phyloP scores from a whole-genome alignment of 768 basidiomycete species.

The Grammothele lineata region DNA sequence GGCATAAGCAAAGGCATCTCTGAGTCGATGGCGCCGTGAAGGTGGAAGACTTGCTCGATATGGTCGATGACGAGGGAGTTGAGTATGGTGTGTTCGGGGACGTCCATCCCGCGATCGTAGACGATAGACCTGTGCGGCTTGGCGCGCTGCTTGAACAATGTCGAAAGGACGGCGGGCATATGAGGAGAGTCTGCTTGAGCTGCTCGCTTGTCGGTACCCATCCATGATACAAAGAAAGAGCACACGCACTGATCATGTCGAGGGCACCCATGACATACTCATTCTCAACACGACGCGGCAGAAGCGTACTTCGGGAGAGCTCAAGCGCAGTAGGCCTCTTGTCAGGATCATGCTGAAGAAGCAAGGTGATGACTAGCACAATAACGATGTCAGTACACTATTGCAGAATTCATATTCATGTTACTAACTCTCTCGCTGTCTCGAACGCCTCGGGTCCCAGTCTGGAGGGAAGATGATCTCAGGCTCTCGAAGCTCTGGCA shows the following conservation, averaged over 20 bases:
- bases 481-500: constrained; percentile 73
- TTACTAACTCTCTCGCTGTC: constrained; percentile 66
- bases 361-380: constrained; percentile 66
- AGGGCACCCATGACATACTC: constrained; percentile 82
- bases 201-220: constrained; percentile 21
- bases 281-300: constrained; percentile 77
- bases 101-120: constrained; percentile 68
- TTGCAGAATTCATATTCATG: background rate
- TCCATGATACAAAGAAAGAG: background rate
- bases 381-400: background rate
- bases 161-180: constrained; percentile 70
- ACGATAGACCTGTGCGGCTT: constrained; percentile 62
- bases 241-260: constrained; percentile 61
- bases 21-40: constrained; percentile 88
- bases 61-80: constrained; percentile 76
- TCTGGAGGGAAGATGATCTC: constrained; percentile 69
- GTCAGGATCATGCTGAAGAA: constrained; percentile 78
- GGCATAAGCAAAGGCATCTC: constrained; percentile 85
- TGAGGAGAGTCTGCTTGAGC: constrained; percentile 81
- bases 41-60: constrained; percentile 70
- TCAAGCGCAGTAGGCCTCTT: constrained; percentile 80
- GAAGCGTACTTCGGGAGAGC: constrained; percentile 69
- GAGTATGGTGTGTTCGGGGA: constrained; percentile 66
- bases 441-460: constrained; percentile 60
- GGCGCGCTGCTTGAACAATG: constrained; percentile 72